Conservation (phyloP, 2,329 filamentous ascomycete species). For the Aspergillus aculeatinus region DNA sequence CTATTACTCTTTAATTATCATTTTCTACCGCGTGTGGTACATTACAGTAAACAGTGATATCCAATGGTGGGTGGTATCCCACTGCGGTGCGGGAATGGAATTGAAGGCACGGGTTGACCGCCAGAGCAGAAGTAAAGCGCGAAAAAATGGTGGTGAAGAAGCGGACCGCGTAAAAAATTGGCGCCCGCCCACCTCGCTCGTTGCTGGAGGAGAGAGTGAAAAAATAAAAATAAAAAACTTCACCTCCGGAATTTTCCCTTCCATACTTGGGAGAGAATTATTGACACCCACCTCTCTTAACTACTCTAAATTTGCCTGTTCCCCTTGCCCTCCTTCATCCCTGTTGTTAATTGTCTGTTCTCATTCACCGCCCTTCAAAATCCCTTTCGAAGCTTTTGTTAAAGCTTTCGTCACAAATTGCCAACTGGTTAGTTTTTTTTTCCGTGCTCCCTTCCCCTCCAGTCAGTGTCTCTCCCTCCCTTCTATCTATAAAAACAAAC, state of each 20-base stretch:
- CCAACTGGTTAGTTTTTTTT: neutral
- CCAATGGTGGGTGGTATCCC: neutral
- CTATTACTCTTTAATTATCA: too few relatives aligned
- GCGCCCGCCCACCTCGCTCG: neutral
- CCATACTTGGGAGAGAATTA: neutral
- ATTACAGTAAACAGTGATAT: neutral
- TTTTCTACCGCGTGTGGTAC: neutral
- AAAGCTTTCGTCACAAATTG: neutral
- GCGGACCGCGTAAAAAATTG: neutral
- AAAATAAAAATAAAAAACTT: neutral
- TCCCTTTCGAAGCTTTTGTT: neutral
- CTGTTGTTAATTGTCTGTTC: neutral
- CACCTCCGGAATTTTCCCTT: neutral
- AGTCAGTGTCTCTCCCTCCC: too few relatives aligned
- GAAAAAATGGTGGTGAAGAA: neutral
- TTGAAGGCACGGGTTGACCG: neutral
- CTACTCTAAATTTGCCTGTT: neutral
- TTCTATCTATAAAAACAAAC: neutral
- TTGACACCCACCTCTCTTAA: neutral
- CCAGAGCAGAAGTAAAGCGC: neutral
- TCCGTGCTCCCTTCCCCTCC: too few relatives aligned
- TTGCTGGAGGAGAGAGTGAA: too few relatives aligned
- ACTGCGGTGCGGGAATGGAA: neutral
- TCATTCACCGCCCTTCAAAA: neutral
- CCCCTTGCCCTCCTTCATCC: neutral